Evolutionary conservation across 768 basidiomycete species (phyloP).

Genomic region (Cubamyces sp.): DNA sequence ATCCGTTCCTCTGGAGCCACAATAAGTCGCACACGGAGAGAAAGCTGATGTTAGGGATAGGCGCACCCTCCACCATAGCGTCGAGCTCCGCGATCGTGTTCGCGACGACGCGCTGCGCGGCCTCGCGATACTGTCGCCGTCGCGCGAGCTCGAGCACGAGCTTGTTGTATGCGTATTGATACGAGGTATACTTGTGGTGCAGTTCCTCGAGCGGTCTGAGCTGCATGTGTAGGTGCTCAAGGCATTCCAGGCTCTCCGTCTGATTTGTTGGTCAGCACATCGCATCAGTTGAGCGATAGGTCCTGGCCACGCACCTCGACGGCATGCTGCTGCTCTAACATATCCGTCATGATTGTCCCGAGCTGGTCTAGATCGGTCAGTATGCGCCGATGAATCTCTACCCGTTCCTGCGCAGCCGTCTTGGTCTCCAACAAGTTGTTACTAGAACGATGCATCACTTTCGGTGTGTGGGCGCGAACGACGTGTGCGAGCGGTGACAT

Average conservation of each 20-base stretch:
- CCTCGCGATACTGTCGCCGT: constrained; percentile 67
- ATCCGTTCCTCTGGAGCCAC: constrained; percentile 64
- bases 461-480: not conserved
- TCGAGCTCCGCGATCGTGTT: constrained; percentile 68
- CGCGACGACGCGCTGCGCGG: constrained; percentile 63
- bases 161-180: constrained; percentile 74
- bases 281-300: not conserved
- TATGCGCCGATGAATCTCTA: constrained; percentile 52
- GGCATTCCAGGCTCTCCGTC: constrained; percentile 55
- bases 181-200: constrained; percentile 66
- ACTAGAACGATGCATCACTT: constrained; percentile 39
- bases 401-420: constrained; percentile 46
- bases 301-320: constrained; percentile 56
- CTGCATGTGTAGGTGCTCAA: constrained; percentile 62
- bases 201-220: constrained; percentile 65
- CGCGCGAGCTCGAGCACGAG: constrained; percentile 75
- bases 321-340: constrained; percentile 68
- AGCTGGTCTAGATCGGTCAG: constrained; percentile 76
- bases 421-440: constrained; percentile 52
- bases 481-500: constrained; percentile 31
- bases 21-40: not conserved
- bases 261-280: constrained; percentile 29
- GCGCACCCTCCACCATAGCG: constrained; percentile 66
- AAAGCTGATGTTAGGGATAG: constrained; percentile 2
- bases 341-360: constrained; percentile 78